phyloP scores from a whole-genome alignment of 805 yeast genomes.

The Candida caryicola region DNA sequence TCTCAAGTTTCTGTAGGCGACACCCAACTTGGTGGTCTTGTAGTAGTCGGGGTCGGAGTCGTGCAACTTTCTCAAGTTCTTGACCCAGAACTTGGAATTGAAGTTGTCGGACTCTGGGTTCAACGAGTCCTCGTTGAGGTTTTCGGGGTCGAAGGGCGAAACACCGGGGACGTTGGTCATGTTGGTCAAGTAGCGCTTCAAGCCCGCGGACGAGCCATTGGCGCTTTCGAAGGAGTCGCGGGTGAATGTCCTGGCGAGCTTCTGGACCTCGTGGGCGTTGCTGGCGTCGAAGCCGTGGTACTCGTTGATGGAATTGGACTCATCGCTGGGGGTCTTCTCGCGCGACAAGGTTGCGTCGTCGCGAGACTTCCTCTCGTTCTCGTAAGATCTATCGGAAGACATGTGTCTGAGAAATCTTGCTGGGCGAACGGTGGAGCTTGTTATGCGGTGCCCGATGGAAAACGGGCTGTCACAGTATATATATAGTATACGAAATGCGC shows the following conservation, averaged over 20 bases:
- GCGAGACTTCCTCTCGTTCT: not conserved
- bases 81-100: slow-evolving; percentile 64
- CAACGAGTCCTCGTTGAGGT: slow-evolving; percentile 36
- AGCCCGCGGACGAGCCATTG: slow-evolving; percentile 18
- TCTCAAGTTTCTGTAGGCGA: slow-evolving; percentile 55
- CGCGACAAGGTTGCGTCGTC: not conserved
- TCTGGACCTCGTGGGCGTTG: slow-evolving; percentile 15
- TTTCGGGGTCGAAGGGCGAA: slow-evolving; percentile 29
- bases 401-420: no score
- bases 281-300: slow-evolving; percentile 12
- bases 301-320: slow-evolving; percentile 10
- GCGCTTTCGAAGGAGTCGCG: slow-evolving; percentile 7
- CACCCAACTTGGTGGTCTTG: slow-evolving; percentile 57
- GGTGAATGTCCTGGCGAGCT: slow-evolving; percentile 25
- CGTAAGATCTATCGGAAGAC: not conserved
- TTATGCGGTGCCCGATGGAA: no score
- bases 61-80: slow-evolving; percentile 54
- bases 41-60: slow-evolving; percentile 59
- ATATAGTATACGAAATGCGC: no score
- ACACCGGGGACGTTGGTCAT: slow-evolving; percentile 55
- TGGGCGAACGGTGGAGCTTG: no score
- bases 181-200: slow-evolving; percentile 41
- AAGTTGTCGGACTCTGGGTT: slow-evolving; percentile 61
- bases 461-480: not conserved
- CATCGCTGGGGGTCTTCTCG: slow-evolving; percentile 1